A percentile compares a stretch with the other conserved stretches of the same genome.
Conservation (phyloP, 805 yeast genomes). For the Maudiozyma pseudohumilis region DNA sequence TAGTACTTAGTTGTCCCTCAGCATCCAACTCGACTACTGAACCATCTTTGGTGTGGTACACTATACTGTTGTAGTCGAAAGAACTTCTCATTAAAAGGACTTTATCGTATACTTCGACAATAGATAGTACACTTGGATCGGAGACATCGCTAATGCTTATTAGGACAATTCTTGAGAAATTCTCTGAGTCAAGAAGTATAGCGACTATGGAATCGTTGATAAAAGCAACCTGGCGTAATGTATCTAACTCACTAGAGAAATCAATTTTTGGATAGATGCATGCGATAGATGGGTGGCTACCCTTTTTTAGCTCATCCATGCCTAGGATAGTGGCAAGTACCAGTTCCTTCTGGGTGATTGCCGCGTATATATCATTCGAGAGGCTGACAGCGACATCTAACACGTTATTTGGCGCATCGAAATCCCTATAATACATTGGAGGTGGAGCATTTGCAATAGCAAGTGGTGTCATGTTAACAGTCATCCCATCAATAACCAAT, state of each 20-base stretch:
- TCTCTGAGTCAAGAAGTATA: conserved; percentile 48
- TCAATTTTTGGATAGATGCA: conserved; percentile 26
- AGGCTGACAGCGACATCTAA: conserved; percentile 55
- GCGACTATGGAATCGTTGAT: conserved; percentile 42
- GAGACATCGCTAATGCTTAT: conserved; percentile 37
- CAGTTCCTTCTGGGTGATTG: conserved; percentile 39
- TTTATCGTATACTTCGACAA: conserved; percentile 39
- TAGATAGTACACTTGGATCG: conserved; percentile 33
- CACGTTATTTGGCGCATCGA: conserved; percentile 46
- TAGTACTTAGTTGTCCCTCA: conserved; percentile 23
- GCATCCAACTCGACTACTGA: conserved; percentile 37
- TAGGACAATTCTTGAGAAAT: conserved; percentile 41
- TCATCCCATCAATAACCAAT: conserved; percentile 68
- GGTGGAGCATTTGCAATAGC: conserved; percentile 88
- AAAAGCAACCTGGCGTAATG: conserved; percentile 56
- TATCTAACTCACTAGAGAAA: conserved; percentile 35
- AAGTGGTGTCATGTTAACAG: conserved; percentile 69
- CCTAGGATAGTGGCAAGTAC: conserved; percentile 39
- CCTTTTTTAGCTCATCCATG: conserved; percentile 35
- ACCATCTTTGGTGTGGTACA: conserved; percentile 58
- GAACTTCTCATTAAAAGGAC: conserved; percentile 47
- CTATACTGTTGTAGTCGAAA: conserved; percentile 41
- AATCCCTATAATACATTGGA: conserved; percentile 68
- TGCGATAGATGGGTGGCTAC: conserved; percentile 37
- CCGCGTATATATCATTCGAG: conserved; percentile 49